Percentiles rank a stretch among this genome's conserved stretches.
These are phyloP conservation scores for Isatis tinctoria DNA, from an alignment of 345 rosid species.

Conservation along the genomic window DNA sequence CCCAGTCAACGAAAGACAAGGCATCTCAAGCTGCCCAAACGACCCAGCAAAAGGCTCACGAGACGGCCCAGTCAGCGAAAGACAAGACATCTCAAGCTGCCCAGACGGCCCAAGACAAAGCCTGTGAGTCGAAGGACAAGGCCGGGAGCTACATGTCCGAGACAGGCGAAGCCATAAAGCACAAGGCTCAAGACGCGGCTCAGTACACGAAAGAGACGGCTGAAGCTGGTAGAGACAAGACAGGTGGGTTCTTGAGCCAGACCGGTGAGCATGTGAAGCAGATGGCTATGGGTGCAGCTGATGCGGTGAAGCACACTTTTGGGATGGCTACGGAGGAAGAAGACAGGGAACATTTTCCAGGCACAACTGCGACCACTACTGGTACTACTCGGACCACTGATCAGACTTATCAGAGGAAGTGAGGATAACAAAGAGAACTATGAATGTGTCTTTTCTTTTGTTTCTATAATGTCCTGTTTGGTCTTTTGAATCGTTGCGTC, in stretches of 20 bases:
- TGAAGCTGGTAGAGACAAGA: conserved; percentile 44
- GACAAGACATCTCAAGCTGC: conserved; percentile 27
- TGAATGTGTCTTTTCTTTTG: background rate
- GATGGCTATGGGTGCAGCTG: conserved; percentile 56
- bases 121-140: conserved; percentile 33
- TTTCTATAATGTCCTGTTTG: background rate
- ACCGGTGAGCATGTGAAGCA: conserved; percentile 60
- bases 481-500: background rate
- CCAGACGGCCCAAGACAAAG: conserved; percentile 30
- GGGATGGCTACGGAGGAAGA: conserved; percentile 42
- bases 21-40: conserved; percentile 29
- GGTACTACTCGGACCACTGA: conserved; percentile 17
- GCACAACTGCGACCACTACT: conserved; percentile 19
- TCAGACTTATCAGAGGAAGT: conserved; percentile 30
- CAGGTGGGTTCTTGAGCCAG: conserved; percentile 42
- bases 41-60: conserved; percentile 28
- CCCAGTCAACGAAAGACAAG: conserved; percentile 34
- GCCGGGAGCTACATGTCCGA: conserved; percentile 34
- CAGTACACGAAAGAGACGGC: conserved; percentile 39
- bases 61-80: conserved; percentile 15
- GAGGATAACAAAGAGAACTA: background rate
- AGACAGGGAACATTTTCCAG: background rate
- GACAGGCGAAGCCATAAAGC: conserved; percentile 34
- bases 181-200: conserved; percentile 32
- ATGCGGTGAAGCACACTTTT: conserved; percentile 51